Evolutionary conservation across 2,329 filamentous ascomycete genomes (phyloP).

Genomic region (Ceratocystis huliohia): DNA sequence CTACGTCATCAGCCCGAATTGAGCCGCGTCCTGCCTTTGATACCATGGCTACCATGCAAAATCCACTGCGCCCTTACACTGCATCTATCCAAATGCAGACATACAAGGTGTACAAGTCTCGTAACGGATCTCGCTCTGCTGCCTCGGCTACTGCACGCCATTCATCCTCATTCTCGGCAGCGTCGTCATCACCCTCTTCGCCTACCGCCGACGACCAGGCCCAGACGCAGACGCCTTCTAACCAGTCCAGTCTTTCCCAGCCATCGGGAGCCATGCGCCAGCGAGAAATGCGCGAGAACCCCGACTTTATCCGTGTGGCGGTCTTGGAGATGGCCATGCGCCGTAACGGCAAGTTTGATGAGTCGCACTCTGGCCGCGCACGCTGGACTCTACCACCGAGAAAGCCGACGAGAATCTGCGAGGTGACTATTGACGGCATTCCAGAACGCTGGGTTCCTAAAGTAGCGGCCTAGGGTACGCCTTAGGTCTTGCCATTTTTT

Average conservation of each 20-base stretch:
- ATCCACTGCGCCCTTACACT: conserved; percentile 36
- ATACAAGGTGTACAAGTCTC: conserved; percentile 46
- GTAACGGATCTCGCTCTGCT: conserved; percentile 27
- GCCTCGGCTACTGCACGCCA: conserved; percentile 27
- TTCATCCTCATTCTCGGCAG: conserved; percentile 26
- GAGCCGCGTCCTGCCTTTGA: conserved; percentile 22
- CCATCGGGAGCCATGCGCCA: conserved; percentile 43
- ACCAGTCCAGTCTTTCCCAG: conserved; percentile 27
- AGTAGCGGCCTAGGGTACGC: neutral
- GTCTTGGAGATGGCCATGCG: conserved; percentile 64
- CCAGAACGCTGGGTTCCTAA: conserved; percentile 43
- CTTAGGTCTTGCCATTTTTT: neutral
- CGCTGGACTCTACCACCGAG: conserved; percentile 56
- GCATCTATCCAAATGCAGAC: conserved; percentile 62
- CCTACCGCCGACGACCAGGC: conserved; percentile 21
- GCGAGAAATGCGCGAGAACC: conserved; percentile 56
- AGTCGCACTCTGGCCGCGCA: conserved; percentile 53
- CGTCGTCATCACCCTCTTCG: conserved; percentile 23
- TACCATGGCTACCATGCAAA: conserved; percentile 23
- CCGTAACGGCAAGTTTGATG: conserved; percentile 51
- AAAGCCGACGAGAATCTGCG: conserved; percentile 43
- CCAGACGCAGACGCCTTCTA: conserved; percentile 27
- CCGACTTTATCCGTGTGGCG: conserved; percentile 57
- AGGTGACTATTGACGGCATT: conserved; percentile 44
- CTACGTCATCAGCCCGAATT: conserved; percentile 30